Conservation (phyloP, 2,329 filamentous ascomycete genomes). For the Aspergillus tubingensis region DNA sequence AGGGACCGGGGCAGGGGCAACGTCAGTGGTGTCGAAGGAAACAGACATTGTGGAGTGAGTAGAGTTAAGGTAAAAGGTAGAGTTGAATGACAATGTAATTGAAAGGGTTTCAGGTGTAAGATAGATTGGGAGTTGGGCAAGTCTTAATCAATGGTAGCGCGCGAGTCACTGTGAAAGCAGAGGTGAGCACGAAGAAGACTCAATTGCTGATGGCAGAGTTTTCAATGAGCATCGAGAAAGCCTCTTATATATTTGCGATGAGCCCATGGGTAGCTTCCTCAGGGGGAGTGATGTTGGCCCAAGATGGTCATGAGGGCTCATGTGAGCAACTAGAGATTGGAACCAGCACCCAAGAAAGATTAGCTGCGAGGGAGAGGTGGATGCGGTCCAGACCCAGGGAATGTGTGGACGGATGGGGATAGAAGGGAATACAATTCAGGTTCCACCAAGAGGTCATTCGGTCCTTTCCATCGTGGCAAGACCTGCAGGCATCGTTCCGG, state of each 20-base stretch:
- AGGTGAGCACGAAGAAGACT: background rate
- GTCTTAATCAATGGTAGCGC: background rate
- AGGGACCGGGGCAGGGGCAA: constrained; percentile 28
- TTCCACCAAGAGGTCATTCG: constrained; percentile 19
- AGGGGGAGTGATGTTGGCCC: constrained; percentile 3
- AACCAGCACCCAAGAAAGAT: constrained; percentile 9
- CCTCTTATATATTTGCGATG: constrained; percentile 23
- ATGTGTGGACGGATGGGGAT: constrained; percentile 7
- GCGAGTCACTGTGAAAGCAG: background rate
- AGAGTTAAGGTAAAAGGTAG: too few species aligned
- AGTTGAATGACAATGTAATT: background rate
- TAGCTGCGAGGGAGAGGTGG: constrained; percentile 12
- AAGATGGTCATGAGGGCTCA: constrained; percentile 20
- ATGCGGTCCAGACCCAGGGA: constrained; percentile 16
- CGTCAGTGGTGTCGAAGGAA: constrained; percentile 34
- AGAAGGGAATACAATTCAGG: background rate
- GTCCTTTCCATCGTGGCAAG: constrained; percentile 14
- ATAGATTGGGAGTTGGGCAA: background rate
- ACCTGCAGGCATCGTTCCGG: background rate
- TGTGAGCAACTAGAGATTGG: constrained; percentile 22
- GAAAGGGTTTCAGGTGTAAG: background rate
- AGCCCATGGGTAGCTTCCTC: background rate
- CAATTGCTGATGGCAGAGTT: constrained; percentile 13
- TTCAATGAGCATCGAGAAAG: constrained; percentile 5
- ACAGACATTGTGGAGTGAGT: constrained; percentile 37